Conservation (phyloP, 2,329 filamentous ascomycete species). For the Metarhizium rileyi region DNA sequence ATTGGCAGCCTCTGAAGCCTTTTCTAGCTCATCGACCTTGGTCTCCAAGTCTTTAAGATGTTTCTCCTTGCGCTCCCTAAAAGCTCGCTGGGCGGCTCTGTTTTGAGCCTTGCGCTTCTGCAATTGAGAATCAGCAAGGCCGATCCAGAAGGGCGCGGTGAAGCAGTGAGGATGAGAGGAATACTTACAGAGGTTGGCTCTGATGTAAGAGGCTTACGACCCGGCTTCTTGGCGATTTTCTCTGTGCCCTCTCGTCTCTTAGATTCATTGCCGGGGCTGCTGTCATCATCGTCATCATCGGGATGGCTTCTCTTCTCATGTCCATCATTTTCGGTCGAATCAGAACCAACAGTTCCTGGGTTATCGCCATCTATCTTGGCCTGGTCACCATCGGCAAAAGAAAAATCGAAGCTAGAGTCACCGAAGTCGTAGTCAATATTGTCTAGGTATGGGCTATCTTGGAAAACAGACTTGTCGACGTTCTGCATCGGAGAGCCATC, state of each 20-base stretch:
- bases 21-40: slow-evolving; percentile 67
- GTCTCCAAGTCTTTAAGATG: slow-evolving; percentile 78
- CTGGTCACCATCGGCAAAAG: slow-evolving; percentile 36
- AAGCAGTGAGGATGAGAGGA: not conserved
- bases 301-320: slow-evolving; percentile 65
- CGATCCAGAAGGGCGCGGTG: not conserved
- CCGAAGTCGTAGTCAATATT: slow-evolving; percentile 68
- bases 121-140: slow-evolving; percentile 8
- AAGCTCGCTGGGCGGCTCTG: slow-evolving; percentile 82
- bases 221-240: slow-evolving; percentile 88
- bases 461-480: slow-evolving; percentile 35
- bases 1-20: slow-evolving; percentile 71
- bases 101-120: slow-evolving; percentile 96
- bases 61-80: slow-evolving; percentile 90
- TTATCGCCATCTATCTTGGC: slow-evolving; percentile 68
- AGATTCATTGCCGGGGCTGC: slow-evolving; percentile 31
- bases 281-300: slow-evolving; percentile 59
- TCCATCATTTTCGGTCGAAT: slow-evolving; percentile 44
- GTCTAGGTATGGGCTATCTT: slow-evolving; percentile 76
- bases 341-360: slow-evolving; percentile 44
- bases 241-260: slow-evolving; percentile 78
- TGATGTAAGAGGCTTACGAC: slow-evolving; percentile 87
- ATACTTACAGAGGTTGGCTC: slow-evolving; percentile 90
- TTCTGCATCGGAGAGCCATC: slow-evolving; percentile 37
- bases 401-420: slow-evolving; percentile 67